These are phyloP conservation scores for Cordyceps fumosorosea DNA, from an alignment of 2,329 filamentous ascomycete species.

Conservation along the genomic window DNA sequence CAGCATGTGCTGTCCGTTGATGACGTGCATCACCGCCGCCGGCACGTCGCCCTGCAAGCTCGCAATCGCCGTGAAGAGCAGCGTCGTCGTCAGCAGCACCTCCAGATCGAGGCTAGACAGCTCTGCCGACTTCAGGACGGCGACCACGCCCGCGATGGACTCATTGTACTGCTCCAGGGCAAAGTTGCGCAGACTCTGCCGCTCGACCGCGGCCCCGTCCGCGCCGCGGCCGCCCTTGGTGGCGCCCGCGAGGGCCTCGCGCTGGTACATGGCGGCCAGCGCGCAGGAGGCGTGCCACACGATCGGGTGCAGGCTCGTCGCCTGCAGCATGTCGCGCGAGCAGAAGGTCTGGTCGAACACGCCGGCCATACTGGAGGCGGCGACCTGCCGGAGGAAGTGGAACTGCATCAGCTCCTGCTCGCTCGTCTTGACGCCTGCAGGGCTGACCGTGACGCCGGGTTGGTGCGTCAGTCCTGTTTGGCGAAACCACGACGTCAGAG, in stretches of 20 bases:
- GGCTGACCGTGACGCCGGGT: background rate
- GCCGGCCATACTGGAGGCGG: background rate
- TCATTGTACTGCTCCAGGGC: slow-evolving; percentile 5
- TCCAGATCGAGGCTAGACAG: background rate
- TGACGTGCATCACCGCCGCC: background rate
- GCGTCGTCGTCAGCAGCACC: background rate
- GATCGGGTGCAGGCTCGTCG: background rate
- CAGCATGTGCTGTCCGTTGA: background rate
- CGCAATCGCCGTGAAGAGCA: background rate
- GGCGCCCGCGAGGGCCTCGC: background rate
- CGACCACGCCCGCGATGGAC: background rate
- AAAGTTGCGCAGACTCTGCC: background rate
- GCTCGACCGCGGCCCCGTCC: background rate
- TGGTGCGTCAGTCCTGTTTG: background rate
- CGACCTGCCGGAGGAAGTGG: background rate
- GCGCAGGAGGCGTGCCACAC: slow-evolving; percentile 7
- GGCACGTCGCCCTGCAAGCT: slow-evolving; percentile 4
- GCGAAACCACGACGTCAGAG: background rate
- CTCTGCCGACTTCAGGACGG: background rate
- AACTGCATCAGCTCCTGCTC: background rate
- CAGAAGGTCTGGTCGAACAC: slow-evolving; percentile 4
- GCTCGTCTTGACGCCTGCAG: background rate
- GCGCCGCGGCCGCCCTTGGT: background rate
- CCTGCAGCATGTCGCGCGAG: slow-evolving; percentile 7
- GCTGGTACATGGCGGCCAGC: slow-evolving; percentile 7